phyloP scores from a whole-genome alignment of 805 yeast genomes.

The Myxozyma monticola region DNA sequence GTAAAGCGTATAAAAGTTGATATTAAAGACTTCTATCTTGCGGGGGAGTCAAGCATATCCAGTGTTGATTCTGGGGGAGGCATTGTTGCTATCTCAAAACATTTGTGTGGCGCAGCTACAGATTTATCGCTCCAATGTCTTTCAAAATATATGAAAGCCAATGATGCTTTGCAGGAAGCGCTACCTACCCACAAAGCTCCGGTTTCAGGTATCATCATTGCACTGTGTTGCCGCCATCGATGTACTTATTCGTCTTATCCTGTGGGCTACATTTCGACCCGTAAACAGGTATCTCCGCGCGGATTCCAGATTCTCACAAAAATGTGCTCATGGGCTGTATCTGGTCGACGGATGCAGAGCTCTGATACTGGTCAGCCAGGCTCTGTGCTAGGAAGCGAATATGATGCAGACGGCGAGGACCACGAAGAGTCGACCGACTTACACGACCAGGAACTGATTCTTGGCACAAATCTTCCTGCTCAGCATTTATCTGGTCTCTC shows the following conservation, averaged over 20 bases:
- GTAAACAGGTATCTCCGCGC: slow-evolving; percentile 33
- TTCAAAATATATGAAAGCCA: slow-evolving; percentile 39
- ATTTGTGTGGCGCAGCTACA: slow-evolving; percentile 91
- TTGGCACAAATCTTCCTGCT: slow-evolving; percentile 3
- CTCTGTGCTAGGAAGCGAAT: background rate
- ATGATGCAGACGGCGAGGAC: slow-evolving; percentile 35
- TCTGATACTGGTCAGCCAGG: no score
- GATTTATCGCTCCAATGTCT: slow-evolving; percentile 76
- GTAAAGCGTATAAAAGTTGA: slow-evolving; percentile 65
- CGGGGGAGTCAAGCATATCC: slow-evolving; percentile 41
- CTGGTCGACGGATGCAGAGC: slow-evolving; percentile 52
- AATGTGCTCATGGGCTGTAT: slow-evolving; percentile 87
- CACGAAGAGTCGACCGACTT: slow-evolving; percentile 42
- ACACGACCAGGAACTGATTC: slow-evolving; percentile 25
- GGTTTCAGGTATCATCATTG: slow-evolving; percentile 62
- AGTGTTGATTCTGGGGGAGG: background rate
- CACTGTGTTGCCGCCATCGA: slow-evolving; percentile 91
- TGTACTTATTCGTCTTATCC: slow-evolving; percentile 63
- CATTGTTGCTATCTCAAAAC: slow-evolving; percentile 71
- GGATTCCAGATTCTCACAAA: slow-evolving; percentile 51
- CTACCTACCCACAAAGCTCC: background rate
- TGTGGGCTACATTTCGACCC: slow-evolving; percentile 33
- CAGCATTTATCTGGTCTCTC: slow-evolving; percentile 51
- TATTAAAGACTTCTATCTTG: slow-evolving; percentile 70
- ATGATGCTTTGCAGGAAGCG: no score